These are phyloP conservation scores for Apodospora peruviana DNA, from an alignment of 495 filamentous ascomycete genomes.

Conservation along the genomic window DNA sequence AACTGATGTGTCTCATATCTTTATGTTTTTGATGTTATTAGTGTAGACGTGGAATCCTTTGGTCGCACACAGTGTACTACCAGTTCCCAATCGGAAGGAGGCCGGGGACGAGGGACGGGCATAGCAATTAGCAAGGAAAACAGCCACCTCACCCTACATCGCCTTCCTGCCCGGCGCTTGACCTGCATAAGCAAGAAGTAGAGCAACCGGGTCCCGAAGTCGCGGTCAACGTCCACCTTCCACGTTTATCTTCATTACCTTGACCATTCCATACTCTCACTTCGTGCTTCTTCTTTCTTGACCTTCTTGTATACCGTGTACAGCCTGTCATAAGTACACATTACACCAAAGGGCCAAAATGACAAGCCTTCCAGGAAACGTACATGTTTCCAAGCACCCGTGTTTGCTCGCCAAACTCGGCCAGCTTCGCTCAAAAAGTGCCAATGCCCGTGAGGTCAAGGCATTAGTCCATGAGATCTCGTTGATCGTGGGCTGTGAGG, in stretches of 20 bases:
- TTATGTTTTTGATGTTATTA: no score
- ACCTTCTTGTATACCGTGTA: not conserved
- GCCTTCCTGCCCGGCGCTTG: no score
- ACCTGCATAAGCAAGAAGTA: not conserved
- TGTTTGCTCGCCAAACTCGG: constrained; percentile 85
- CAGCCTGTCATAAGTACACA: no score
- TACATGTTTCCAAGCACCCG: constrained; percentile 81
- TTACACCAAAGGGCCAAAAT: no score
- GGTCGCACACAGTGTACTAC: no score
- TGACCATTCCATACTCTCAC: not conserved
- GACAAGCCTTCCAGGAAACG: constrained; percentile 53
- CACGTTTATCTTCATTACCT: constrained; percentile 4
- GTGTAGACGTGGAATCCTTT: no score
- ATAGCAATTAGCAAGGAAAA: not conserved
- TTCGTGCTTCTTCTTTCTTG: not conserved
- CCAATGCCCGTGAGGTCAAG: constrained; percentile 72
- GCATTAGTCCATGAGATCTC: constrained; percentile 78
- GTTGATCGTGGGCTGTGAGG: constrained; percentile 76
- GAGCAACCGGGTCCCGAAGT: not conserved
- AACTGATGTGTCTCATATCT: no score
- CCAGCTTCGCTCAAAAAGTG: constrained; percentile 68
- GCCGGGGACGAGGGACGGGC: no score
- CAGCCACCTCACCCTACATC: not conserved
- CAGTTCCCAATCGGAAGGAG: no score
- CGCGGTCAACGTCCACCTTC: constrained; percentile 14